Conservation (phyloP, 2,329 filamentous ascomycete genomes). For the Phaeosphaeriaceae sp. region DNA sequence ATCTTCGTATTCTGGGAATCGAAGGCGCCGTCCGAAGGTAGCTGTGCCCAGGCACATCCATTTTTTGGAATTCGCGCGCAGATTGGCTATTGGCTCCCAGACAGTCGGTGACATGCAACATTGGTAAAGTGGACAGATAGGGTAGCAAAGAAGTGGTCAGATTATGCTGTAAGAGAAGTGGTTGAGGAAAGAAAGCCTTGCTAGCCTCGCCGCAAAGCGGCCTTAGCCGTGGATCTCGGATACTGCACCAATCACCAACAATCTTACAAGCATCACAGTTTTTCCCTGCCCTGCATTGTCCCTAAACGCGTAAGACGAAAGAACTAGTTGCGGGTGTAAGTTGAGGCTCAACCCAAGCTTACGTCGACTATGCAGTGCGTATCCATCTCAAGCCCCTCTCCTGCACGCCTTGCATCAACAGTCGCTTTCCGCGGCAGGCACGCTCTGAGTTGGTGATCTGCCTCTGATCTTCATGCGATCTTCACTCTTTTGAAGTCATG, state of each 20-base stretch:
- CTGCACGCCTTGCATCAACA: neutral
- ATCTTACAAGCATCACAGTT: neutral
- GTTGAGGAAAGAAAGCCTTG: neutral
- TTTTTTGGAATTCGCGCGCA: neutral
- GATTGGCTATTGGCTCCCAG: neutral
- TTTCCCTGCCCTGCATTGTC: neutral
- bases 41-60: neutral
- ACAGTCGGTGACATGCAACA: neutral
- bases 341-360: neutral
- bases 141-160: neutral
- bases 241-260: neutral
- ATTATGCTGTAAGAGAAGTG: neutral
- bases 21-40: neutral
- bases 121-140: neutral
- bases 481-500: neutral
- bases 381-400: neutral
- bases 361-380: neutral
- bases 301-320: neutral
- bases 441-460: neutral
- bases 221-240: neutral
- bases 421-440: neutral
- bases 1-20: neutral
- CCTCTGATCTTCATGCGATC: neutral
- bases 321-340: neutral
- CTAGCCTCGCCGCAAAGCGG: neutral